Percentiles rank a stretch among this genome's conserved stretches.
Evolutionary conservation across 306 rosid genomes (phyloP).

Genomic region (Castanopsis chinensis): DNA sequence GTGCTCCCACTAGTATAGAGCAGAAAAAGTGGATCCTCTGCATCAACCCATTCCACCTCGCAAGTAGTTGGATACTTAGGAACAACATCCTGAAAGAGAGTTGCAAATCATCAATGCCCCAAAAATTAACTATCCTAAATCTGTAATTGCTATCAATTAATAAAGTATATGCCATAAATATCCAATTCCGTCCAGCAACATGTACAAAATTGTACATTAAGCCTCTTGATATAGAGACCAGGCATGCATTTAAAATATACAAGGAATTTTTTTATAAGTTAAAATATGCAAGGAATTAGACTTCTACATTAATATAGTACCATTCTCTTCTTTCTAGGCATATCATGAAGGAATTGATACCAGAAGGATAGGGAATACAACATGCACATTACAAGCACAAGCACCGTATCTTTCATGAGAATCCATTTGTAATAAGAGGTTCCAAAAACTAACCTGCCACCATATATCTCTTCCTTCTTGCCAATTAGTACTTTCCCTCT

Average conservation of each 20-base stretch:
- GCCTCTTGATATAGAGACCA: neutral
- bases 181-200: constrained; percentile 7
- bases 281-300: neutral
- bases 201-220: neutral
- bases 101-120: constrained; percentile 17
- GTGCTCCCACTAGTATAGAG: constrained; percentile 99
- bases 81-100: constrained; percentile 63
- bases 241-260: neutral
- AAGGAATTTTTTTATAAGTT: neutral
- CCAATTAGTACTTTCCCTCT: constrained; percentile 75
- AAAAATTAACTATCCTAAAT: neutral
- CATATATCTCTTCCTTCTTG: constrained; percentile 80
- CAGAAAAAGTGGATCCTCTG: constrained; percentile 94
- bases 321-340: constrained; percentile 2
- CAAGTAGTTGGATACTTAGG: constrained; percentile 72
- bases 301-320: constrained; percentile 2
- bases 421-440: neutral
- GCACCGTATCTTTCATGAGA: constrained; percentile 5
- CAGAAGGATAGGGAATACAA: constrained; percentile 2
- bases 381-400: constrained; percentile 13
- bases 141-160: constrained; percentile 9
- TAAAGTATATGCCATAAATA: constrained; percentile 17
- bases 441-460: constrained; percentile 86
- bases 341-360: constrained; percentile 6
- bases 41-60: constrained; percentile 98